phyloP scores from a whole-genome alignment of 2,329 filamentous ascomycete genomes.

The Meredithiella fracta region DNA sequence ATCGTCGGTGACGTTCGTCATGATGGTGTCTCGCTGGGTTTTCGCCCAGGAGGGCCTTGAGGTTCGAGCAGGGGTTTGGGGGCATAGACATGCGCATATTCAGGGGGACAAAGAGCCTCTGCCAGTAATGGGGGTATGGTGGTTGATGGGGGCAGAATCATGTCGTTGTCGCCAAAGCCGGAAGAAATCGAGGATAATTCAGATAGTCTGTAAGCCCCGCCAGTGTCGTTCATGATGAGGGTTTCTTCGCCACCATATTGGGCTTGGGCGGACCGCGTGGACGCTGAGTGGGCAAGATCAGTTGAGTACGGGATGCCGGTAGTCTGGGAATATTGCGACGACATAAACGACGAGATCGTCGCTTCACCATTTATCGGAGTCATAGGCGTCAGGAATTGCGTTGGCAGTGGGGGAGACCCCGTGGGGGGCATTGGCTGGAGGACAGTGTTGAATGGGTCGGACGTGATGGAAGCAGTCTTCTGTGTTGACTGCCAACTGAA shows the following conservation, averaged over 20 bases:
- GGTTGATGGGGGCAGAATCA: slow-evolving; percentile 27
- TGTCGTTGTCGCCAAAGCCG: slow-evolving; percentile 46
- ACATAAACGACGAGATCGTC: neutral
- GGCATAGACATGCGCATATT: neutral
- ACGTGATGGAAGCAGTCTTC: neutral
- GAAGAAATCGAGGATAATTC: slow-evolving; percentile 44
- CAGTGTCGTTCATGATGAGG: neutral
- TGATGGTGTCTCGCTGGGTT: slow-evolving; percentile 32
- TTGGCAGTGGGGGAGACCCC: neutral
- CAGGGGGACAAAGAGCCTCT: neutral
- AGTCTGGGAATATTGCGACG: neutral
- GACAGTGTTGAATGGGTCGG: neutral
- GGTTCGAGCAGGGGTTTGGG: slow-evolving; percentile 2
- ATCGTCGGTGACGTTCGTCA: slow-evolving; percentile 38
- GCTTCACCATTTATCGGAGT: neutral
- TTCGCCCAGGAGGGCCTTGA: slow-evolving; percentile 10
- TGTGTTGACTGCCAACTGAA: slow-evolving; percentile 5
- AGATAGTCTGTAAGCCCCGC: slow-evolving; percentile 11
- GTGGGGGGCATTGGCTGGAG: slow-evolving; percentile 6
- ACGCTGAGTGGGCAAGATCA: slow-evolving; percentile 7
- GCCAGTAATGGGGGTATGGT: neutral
- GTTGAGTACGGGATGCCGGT: slow-evolving; percentile 6
- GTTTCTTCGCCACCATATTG: slow-evolving; percentile 13
- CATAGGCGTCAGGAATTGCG: neutral
- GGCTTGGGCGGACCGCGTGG: slow-evolving; percentile 6